Percentiles rank a stretch among this genome's conserved stretches.
phyloP scores from a whole-genome alignment of 768 basidiomycete species.

The Gyrodon lividus region DNA sequence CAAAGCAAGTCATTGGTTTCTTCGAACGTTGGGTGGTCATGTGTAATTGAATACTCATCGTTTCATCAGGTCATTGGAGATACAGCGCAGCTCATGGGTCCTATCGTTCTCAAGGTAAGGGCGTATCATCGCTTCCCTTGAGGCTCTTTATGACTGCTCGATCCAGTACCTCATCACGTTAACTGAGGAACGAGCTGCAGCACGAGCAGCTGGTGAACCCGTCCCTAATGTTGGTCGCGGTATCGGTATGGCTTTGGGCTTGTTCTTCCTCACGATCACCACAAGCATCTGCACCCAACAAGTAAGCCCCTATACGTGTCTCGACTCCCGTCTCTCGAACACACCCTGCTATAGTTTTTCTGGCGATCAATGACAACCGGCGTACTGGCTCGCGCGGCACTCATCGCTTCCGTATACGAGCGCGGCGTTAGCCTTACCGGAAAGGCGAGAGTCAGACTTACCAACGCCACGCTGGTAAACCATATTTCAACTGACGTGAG shows the following conservation, averaged over 20 bases:
- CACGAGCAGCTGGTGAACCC: conserved; percentile 34
- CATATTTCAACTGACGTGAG: conserved; percentile 67
- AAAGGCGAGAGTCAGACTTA: conserved; percentile 59
- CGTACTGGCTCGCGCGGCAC: conserved; percentile 59
- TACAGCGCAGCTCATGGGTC: conserved; percentile 59
- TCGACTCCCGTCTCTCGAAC: not conserved
- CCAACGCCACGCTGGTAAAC: conserved; percentile 60
- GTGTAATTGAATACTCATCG: not conserved
- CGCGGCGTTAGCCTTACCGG: conserved; percentile 65
- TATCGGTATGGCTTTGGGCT: conserved; percentile 56
- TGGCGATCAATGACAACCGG: conserved; percentile 69
- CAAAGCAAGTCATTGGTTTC: conserved; percentile 36
- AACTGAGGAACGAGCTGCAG: conserved; percentile 45
- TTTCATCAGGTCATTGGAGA: conserved; percentile 54
- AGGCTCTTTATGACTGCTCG: not conserved
- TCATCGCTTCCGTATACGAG: conserved; percentile 71
- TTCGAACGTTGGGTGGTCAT: not conserved
- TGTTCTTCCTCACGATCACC: conserved; percentile 47
- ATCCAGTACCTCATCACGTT: conserved; percentile 59
- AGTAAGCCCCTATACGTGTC: conserved; percentile 30
- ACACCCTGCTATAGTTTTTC: conserved; percentile 49
- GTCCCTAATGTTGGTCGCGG: conserved; percentile 50
- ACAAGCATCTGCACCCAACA: conserved; percentile 64
- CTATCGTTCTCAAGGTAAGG: conserved; percentile 55
- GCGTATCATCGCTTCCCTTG: not conserved